Conservation (phyloP, 352 stramenopile genomes). For the Paralagenidium karlingii region DNA sequence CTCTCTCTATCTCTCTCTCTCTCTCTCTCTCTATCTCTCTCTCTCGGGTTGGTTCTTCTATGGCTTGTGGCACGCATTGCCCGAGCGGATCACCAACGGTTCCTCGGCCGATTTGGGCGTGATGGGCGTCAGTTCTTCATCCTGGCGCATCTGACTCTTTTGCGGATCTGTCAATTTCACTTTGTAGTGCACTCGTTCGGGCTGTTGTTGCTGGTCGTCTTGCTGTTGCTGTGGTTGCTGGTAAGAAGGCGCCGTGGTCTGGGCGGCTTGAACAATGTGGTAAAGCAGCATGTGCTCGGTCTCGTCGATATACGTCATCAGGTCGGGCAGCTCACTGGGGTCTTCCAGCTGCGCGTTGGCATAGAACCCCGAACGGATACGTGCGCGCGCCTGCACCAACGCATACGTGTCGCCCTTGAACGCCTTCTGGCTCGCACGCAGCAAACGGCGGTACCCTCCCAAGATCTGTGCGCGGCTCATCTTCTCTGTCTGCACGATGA, state of each 20-base stretch:
- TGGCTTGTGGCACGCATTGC: conserved; percentile 43
- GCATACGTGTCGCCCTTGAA: conserved; percentile 64
- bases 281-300: conserved; percentile 76
- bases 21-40: too few species aligned
- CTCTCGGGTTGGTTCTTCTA: too few species aligned
- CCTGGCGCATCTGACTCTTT: conserved; percentile 58
- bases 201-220: conserved; percentile 11
- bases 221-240: too few species aligned
- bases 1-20: too few species aligned
- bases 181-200: conserved; percentile 31
- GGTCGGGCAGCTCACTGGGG: conserved; percentile 24
- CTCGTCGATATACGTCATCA: conserved; percentile 69
- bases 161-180: conserved; percentile 75
- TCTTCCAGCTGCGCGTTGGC: conserved; percentile 48
- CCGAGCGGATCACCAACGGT: conserved; percentile 68
- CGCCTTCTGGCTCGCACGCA: conserved; percentile 55
- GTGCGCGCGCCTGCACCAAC: conserved; percentile 31
- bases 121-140: conserved; percentile 70
- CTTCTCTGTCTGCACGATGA: conserved; percentile 12
- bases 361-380: conserved; percentile 58
- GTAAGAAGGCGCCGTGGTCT: conserved; percentile 31
- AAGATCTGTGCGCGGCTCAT: conserved; percentile 48
- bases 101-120: conserved; percentile 60
- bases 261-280: conserved; percentile 69
- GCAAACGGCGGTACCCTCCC: conserved; percentile 57